Percentiles rank a stretch among this genome's conserved stretches.
Conservation (phyloP, 768 basidiomycete genomes). For the Pluteus cervinus region DNA sequence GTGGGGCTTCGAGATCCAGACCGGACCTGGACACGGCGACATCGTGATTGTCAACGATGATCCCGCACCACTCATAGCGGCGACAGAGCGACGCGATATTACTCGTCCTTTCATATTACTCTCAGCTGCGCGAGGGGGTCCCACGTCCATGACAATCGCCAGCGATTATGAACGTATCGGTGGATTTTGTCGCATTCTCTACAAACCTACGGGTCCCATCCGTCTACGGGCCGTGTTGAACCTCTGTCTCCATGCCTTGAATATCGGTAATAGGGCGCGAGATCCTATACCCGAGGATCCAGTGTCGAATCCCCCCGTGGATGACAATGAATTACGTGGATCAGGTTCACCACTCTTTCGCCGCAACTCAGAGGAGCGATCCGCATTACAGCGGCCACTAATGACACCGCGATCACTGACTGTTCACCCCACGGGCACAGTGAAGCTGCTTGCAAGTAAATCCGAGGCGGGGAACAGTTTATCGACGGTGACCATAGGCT, state of each 20-base stretch:
- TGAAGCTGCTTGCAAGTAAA: constrained; percentile 16
- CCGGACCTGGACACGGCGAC: constrained; percentile 44
- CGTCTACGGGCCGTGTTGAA: constrained; percentile 63
- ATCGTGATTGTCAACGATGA: constrained; percentile 84
- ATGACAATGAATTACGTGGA: not conserved
- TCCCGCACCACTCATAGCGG: constrained; percentile 44
- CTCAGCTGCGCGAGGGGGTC: constrained; percentile 63
- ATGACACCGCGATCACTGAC: constrained; percentile 52
- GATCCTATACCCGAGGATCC: no score
- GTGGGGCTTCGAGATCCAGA: constrained; percentile 64
- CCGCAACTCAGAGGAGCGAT: constrained; percentile 44
- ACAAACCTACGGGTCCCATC: constrained; percentile 85
- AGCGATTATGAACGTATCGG: constrained; percentile 74
- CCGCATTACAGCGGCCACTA: constrained; percentile 32
- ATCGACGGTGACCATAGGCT: constrained; percentile 48
- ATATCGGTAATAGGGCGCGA: constrained; percentile 35
- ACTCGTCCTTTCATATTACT: constrained; percentile 70
- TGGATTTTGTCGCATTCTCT: constrained; percentile 82
- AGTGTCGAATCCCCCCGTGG: constrained; percentile 2
- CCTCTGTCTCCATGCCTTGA: constrained; percentile 51
- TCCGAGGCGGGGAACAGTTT: constrained; percentile 20
- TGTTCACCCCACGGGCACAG: constrained; percentile 28
- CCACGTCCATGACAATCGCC: constrained; percentile 53
- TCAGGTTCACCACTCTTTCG: constrained; percentile 16
- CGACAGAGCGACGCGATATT: constrained; percentile 52